Percentiles rank a stretch among this genome's conserved stretches.
Conservation (phyloP, 2,329 filamentous ascomycete genomes). For the Fonsecaea erecta region DNA sequence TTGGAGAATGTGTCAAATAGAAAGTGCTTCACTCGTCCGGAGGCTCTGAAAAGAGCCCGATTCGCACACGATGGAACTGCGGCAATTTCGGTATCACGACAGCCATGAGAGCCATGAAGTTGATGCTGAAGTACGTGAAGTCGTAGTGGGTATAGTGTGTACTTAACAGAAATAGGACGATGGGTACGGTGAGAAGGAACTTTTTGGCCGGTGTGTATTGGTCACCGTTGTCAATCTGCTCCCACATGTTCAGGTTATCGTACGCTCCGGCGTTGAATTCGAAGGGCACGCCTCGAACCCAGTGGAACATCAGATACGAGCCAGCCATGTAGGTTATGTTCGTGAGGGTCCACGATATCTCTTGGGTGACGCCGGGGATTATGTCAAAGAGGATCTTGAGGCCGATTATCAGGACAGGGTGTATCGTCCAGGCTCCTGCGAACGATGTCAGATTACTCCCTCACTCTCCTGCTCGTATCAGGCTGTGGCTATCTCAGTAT, state of each 20-base stretch:
- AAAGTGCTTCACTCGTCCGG: conserved; percentile 59
- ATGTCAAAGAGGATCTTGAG: conserved; percentile 98
- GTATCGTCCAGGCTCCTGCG: conserved; percentile 94
- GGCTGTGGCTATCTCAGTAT: neutral
- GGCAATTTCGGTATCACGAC: conserved; percentile 97
- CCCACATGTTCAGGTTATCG: conserved; percentile 99
- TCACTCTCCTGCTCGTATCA: conserved; percentile 22
- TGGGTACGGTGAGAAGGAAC: conserved; percentile 91
- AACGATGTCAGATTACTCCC: conserved; percentile 15
- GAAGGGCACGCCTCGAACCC: conserved; percentile 95
- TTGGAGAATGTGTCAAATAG: neutral
- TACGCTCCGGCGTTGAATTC: conserved; percentile 99
- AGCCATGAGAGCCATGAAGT: conserved; percentile 86
- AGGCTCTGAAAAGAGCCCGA: conserved; percentile 72
- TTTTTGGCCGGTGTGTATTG: conserved; percentile 99
- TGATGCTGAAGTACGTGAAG: conserved; percentile 94
- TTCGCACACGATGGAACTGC: conserved; percentile 77
- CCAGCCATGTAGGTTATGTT: conserved; percentile 99
- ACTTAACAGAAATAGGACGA: conserved; percentile 91
- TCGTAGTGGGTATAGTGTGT: conserved; percentile 99
- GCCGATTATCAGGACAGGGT: conserved; percentile 86
- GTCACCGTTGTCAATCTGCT: conserved; percentile 98
- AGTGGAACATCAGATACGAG: conserved; percentile 99
- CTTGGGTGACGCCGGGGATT: conserved; percentile 92
- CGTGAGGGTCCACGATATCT: conserved; percentile 97